A percentile compares a stretch with the other conserved stretches of the same genome.
Conservation (phyloP, 805 yeast species). For the Cyberlindnera nakhonratchasimensis region DNA sequence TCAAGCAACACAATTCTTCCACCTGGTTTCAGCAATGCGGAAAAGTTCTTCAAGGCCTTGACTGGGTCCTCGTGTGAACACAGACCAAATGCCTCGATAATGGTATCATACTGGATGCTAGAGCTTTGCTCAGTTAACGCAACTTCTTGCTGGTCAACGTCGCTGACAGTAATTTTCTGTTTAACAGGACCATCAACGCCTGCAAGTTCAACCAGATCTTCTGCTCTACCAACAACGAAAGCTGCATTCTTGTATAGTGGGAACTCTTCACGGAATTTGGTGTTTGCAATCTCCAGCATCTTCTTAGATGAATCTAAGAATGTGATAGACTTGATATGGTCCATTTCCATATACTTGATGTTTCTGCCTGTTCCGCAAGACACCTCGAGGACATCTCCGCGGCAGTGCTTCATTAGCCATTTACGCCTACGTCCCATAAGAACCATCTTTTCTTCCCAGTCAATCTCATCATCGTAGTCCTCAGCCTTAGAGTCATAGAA, state of each 20-base stretch:
- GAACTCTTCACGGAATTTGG: conserved; percentile 64
- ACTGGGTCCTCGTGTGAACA: conserved; percentile 97
- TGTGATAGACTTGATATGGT: conserved; percentile 66
- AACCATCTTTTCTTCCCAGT: conserved; percentile 46
- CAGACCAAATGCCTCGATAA: conserved; percentile 89
- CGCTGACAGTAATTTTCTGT: conserved; percentile 18
- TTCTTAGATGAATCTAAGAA: conserved; percentile 79
- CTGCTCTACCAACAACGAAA: conserved; percentile 88
- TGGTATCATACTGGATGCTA: conserved; percentile 76
- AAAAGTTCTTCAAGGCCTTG: conserved; percentile 71
- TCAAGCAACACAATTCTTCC: conserved; percentile 87
- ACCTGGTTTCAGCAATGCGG: conserved; percentile 71
- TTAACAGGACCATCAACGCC: conserved; percentile 23
- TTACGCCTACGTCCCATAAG: conserved; percentile 58
- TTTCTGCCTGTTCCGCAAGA: conserved; percentile 97
- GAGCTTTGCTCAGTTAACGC: conserved; percentile 26
- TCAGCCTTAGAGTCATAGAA: conserved; percentile 76
- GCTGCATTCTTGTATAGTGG: conserved; percentile 73
- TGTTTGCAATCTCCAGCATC: conserved; percentile 79
- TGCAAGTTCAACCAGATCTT: conserved; percentile 64
- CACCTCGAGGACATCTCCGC: conserved; percentile 91
- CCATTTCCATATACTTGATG: conserved; percentile 65
- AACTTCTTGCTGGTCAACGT: conserved; percentile 25
- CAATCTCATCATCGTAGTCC: conserved; percentile 77
- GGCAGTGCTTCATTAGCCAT: conserved; percentile 72